Evolutionary conservation across 805 yeast species (phyloP).

Genomic region (Lachancea quebecensis): DNA sequence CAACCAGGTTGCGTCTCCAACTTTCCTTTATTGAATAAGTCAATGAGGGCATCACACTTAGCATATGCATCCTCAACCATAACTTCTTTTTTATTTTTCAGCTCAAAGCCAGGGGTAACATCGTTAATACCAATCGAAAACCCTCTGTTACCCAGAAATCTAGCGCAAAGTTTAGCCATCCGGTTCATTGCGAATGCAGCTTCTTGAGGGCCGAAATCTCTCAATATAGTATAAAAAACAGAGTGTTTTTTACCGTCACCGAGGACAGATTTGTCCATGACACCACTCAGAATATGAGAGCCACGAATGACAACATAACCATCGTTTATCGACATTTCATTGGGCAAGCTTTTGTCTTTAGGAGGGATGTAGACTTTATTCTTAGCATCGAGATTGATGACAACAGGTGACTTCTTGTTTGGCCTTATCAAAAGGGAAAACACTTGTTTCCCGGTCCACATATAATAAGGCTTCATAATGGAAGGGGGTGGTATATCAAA

Average conservation of each 20-base stretch:
- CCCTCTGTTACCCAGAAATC: slow-evolving; percentile 91
- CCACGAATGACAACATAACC: slow-evolving; percentile 89
- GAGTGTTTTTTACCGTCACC: slow-evolving; percentile 99
- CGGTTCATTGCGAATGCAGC: slow-evolving; percentile 97
- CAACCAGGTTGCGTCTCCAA: slow-evolving; percentile 98
- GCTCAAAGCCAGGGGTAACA: slow-evolving; percentile 84
- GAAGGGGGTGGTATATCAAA: slow-evolving; percentile 96
- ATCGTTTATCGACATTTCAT: slow-evolving; percentile 96
- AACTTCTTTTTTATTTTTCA: slow-evolving; percentile 71
- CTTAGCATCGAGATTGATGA: slow-evolving; percentile 89
- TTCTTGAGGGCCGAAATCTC: slow-evolving; percentile 95
- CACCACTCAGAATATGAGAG: slow-evolving; percentile 82
- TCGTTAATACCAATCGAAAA: slow-evolving; percentile 96
- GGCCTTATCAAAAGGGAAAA: slow-evolving; percentile 85
- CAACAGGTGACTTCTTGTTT: slow-evolving; percentile 64
- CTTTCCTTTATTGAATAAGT: slow-evolving; percentile 69
- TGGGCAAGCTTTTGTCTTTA: slow-evolving; percentile 52
- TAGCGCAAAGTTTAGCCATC: slow-evolving; percentile 98
- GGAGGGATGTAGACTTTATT: slow-evolving; percentile 87
- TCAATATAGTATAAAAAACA: slow-evolving; percentile 85
- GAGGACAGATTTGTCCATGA: slow-evolving; percentile 90
- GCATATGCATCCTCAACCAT: slow-evolving; percentile 87
- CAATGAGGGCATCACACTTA: slow-evolving; percentile 87
- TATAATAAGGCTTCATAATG: slow-evolving; percentile 73
- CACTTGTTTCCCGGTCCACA: slow-evolving; percentile 98